Base-by-base conservation (phyloP, 179 eudicot species). In the Amaranthus tricolor region DNA sequence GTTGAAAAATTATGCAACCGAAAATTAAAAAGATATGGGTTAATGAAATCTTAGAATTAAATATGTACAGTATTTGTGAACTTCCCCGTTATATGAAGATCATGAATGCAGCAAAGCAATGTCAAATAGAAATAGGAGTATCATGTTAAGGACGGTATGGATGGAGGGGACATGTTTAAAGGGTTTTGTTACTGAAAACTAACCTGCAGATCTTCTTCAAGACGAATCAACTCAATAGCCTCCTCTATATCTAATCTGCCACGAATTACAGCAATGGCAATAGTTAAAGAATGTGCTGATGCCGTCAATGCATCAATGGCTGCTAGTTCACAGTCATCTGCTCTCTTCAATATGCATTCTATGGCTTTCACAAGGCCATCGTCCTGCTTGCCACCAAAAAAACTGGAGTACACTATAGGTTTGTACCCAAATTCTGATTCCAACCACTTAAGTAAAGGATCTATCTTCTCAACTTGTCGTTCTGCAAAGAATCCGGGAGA, bases 131-230 rank as follows among this genome's bases (percentile, higher is more conserved):
- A 31, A 31, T 31, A 31, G 3, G 40, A 31, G 40, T 31, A 62
- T 31, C 0, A 7, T 20, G 14, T 61, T 21, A 5, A 54, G 11
- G 66, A 24, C 24, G 51, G 31, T 31, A 10, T 19, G 19, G 9
- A 15, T 2, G 13, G 21, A 21, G n/a, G 40, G 50, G 68, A 6
- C 5, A 40, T 15, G 7, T 40, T 17, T 14, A 55, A 55, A 47
- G 31, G 20, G 55, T 47, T n/a, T 49, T 40, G n/a, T 17, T 55
- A 0, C 44, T 19, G 52, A 68, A 31, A 54, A 66, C 47, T 65
- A 67, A 89, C 96, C 92, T 91, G 98, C 52, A 86, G 62, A 86
- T 93, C 98, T 86, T 92, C 97, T 85, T 94, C 98, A 47, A 94
- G 94, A 73, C 97, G 89, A 76, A 90, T 88, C 83, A 94, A 84